Conservation (phyloP, 495 filamentous ascomycete species). For the Filosporella fistucella region DNA sequence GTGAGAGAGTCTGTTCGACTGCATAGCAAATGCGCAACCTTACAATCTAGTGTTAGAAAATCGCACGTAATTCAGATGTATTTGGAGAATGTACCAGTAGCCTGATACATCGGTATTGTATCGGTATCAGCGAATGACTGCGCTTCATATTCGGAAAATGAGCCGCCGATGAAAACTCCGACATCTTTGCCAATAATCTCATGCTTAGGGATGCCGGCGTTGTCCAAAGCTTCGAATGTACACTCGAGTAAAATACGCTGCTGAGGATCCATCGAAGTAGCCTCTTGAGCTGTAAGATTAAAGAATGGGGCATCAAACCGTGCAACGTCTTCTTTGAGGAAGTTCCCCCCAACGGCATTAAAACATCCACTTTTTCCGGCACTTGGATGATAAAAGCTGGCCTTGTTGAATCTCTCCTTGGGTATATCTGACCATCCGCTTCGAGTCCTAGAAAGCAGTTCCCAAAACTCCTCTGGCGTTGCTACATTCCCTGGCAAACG, state of each 20-base stretch:
- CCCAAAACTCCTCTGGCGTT: slow-evolving; percentile 51
- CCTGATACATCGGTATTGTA: slow-evolving; percentile 28
- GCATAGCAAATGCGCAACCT: slow-evolving; percentile 42
- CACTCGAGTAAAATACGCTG: slow-evolving; percentile 52
- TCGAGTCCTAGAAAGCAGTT: slow-evolving; percentile 40
- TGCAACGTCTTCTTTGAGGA: slow-evolving; percentile 46
- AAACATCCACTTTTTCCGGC: slow-evolving; percentile 28
- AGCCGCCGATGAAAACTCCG: slow-evolving; percentile 40
- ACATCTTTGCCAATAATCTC: slow-evolving; percentile 32
- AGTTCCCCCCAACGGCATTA: slow-evolving; percentile 31
- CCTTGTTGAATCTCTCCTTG: slow-evolving; percentile 38
- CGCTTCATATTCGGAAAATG: slow-evolving; percentile 26
- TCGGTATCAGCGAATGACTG: slow-evolving; percentile 36
- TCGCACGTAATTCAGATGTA: slow-evolving; percentile 26
- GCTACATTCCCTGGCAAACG: slow-evolving; percentile 54
- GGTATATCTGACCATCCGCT: slow-evolving; percentile 36
- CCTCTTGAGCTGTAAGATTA: slow-evolving; percentile 51
- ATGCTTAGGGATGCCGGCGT: slow-evolving; percentile 38
- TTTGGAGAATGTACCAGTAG: slow-evolving; percentile 18
- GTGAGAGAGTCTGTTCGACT: slow-evolving; percentile 57
- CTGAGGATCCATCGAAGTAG: slow-evolving; percentile 54
- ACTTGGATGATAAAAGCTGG: slow-evolving; percentile 47
- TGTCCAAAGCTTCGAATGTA: slow-evolving; percentile 53
- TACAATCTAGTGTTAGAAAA: slow-evolving; percentile 29
- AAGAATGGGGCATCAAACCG: slow-evolving; percentile 57